A percentile compares a stretch with the other conserved stretches of the same genome.
Conservation (phyloP, 345 rosid species). For the Hevea brasiliensis region DNA sequence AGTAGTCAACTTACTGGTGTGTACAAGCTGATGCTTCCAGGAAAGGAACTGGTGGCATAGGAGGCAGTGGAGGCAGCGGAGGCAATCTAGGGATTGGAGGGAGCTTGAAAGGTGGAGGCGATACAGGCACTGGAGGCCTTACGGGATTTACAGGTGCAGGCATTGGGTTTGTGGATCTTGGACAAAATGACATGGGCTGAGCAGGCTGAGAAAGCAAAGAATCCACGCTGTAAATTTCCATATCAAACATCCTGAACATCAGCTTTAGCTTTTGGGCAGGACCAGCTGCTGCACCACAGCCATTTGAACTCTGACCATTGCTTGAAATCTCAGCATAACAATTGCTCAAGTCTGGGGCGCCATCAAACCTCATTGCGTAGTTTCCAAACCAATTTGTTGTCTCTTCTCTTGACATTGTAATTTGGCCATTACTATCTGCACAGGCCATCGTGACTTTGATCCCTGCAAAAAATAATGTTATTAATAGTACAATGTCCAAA, state of each 20-base stretch:
- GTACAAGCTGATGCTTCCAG: conserved; percentile 75
- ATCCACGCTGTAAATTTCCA: conserved; percentile 54
- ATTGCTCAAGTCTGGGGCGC: conserved; percentile 67
- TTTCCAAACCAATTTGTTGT: conserved; percentile 68
- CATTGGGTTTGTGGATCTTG: conserved; percentile 31
- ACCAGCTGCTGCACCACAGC: conserved; percentile 58
- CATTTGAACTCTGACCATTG: conserved; percentile 38
- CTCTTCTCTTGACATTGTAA: conserved; percentile 66
- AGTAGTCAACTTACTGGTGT: conserved; percentile 54
- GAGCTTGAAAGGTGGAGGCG: conserved; percentile 47
- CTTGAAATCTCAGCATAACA: conserved; percentile 68
- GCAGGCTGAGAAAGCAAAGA: conserved; percentile 71
- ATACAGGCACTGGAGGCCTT: conserved; percentile 26
- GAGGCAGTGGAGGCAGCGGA: conserved; percentile 50
- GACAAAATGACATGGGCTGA: conserved; percentile 66
- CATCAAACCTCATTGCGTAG: conserved; percentile 69
- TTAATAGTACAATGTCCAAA: background rate
- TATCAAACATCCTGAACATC: conserved; percentile 50
- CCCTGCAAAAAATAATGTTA: conserved; percentile 40
- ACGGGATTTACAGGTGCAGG: conserved; percentile 25
- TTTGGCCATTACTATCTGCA: conserved; percentile 53
- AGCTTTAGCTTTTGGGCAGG: conserved; percentile 59
- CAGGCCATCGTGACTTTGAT: conserved; percentile 59
- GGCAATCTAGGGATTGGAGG: conserved; percentile 62
- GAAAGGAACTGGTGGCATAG: conserved; percentile 56